A percentile compares a stretch with the other conserved stretches of the same genome.
Conservation (phyloP, 768 basidiomycete species). For the Mycena amicta region DNA sequence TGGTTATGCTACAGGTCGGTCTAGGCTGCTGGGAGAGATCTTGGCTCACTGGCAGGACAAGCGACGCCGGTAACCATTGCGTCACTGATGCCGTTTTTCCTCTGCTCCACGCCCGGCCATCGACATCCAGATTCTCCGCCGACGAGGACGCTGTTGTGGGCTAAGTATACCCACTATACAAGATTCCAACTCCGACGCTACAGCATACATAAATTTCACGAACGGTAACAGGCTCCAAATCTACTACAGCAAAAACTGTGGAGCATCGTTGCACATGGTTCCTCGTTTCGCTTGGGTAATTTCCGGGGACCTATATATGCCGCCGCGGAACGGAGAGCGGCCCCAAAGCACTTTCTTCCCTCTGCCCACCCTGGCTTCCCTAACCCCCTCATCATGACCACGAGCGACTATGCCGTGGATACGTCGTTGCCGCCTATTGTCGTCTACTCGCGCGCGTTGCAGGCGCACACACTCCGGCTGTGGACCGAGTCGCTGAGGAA, state of each 20-base stretch:
- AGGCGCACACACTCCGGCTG: slow-evolving; percentile 24
- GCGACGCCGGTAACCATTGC: too few species aligned
- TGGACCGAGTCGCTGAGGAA: slow-evolving; percentile 19
- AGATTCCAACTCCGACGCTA: too few species aligned
- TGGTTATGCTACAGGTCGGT: too few species aligned
- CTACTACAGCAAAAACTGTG: not conserved
- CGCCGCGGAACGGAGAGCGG: not conserved
- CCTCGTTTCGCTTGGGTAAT: not conserved
- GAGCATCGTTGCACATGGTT: not conserved
- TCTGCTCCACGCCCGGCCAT: too few species aligned
- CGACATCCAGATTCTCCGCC: too few species aligned
- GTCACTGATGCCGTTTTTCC: too few species aligned
- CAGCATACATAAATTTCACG: too few species aligned
- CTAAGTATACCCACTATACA: too few species aligned
- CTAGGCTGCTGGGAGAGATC: too few species aligned
- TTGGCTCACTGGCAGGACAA: too few species aligned
- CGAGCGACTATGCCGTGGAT: slow-evolving; percentile 6
- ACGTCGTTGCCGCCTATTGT: slow-evolving; percentile 3
- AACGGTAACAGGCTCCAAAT: too few species aligned
- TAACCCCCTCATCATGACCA: slow-evolving; percentile 2
- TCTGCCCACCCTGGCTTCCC: not conserved
- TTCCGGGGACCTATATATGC: not conserved
- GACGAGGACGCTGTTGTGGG: too few species aligned
- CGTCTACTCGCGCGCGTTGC: slow-evolving; percentile 24
- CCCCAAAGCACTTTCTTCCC: not conserved